Evolutionary conservation across 2,329 filamentous ascomycete species (phyloP).

Genomic region (Elsinoe arachidis): DNA sequence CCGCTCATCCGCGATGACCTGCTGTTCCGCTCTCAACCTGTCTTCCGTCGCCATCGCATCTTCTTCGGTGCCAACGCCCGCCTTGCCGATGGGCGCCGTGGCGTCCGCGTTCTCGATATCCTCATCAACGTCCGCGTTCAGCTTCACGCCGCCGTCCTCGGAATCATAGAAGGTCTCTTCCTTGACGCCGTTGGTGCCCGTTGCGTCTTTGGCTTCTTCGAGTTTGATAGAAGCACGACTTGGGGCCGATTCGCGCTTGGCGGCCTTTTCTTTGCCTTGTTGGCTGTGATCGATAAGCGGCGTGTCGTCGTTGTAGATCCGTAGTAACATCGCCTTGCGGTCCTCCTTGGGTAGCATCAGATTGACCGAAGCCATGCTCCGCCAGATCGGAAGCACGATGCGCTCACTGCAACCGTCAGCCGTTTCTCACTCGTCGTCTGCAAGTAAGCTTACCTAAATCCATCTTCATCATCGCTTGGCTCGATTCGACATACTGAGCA

Average conservation of each 20-base stretch:
- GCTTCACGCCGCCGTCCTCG: conserved; percentile 16
- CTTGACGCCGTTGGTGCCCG: not conserved
- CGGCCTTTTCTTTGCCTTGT: conserved; percentile 12
- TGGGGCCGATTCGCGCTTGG: not conserved
- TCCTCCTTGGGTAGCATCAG: conserved; percentile 99
- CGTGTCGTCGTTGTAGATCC: conserved; percentile 82
- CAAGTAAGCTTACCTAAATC: conserved; percentile 38
- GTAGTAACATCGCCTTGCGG: conserved; percentile 76
- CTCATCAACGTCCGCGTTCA: conserved; percentile 24
- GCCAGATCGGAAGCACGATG: conserved; percentile 89
- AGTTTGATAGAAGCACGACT: not conserved
- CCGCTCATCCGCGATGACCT: conserved; percentile 32
- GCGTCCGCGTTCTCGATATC: conserved; percentile 22
- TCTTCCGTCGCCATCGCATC: conserved; percentile 35
- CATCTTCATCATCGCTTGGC: conserved; percentile 42
- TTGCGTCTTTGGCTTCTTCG: not conserved
- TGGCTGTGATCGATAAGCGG: conserved; percentile 62
- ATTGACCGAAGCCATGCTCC: conserved; percentile 84
- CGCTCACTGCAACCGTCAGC: conserved; percentile 47
- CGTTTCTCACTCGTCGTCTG: not conserved
- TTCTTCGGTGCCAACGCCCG: conserved; percentile 23
- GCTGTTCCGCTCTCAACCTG: conserved; percentile 30
- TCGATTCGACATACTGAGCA: conserved; percentile 85
- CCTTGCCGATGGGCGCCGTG: conserved; percentile 19
- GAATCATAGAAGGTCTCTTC: conserved; percentile 22